These are phyloP conservation scores for Trichosporon inkin DNA, from an alignment of 1,284 basidiomycete genomes.

Conservation along the genomic window DNA sequence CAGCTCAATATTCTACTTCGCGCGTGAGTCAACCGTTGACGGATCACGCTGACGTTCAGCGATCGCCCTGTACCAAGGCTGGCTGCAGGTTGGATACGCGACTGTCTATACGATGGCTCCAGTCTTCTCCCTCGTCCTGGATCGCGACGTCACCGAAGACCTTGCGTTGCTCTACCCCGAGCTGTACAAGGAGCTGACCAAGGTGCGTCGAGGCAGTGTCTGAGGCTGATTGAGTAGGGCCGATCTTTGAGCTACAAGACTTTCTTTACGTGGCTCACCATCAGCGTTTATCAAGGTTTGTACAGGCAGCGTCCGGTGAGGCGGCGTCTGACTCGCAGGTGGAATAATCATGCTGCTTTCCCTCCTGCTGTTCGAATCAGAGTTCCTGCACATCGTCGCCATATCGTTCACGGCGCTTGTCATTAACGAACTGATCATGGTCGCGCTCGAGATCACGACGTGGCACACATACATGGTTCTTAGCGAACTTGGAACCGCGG, in stretches of 20 bases:
- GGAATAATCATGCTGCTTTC: slow-evolving; percentile 99
- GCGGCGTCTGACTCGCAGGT: slow-evolving; percentile 54
- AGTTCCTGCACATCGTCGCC: slow-evolving; percentile 95
- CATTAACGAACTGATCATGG: slow-evolving; percentile 98
- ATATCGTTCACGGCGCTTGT: slow-evolving; percentile 97
- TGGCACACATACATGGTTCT: slow-evolving; percentile 98
- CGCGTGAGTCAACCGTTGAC: slow-evolving; percentile 56
- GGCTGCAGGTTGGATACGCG: slow-evolving; percentile 97
- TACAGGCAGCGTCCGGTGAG: not conserved
- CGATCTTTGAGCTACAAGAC: slow-evolving; percentile 91
- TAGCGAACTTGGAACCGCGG: slow-evolving; percentile 80
- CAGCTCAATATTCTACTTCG: slow-evolving; percentile 96
- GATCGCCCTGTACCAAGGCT: slow-evolving; percentile 96
- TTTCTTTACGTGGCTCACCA: slow-evolving; percentile 97
- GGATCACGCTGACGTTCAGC: slow-evolving; percentile 53
- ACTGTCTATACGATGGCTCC: slow-evolving; percentile 99
- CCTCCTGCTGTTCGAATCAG: slow-evolving; percentile 90
- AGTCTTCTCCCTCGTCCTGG: slow-evolving; percentile 93
- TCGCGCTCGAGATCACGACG: slow-evolving; percentile 92
- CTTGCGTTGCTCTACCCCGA: slow-evolving; percentile 93
- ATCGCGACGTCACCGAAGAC: slow-evolving; percentile 93
- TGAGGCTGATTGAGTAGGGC: slow-evolving; percentile 57
- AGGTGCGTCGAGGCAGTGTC: slow-evolving; percentile 55
- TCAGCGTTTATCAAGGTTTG: slow-evolving; percentile 92
- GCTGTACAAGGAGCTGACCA: slow-evolving; percentile 94